These are phyloP conservation scores for Talaromyces sp. DNA, from an alignment of 2,329 filamentous ascomycete genomes.

Conservation along the genomic window DNA sequence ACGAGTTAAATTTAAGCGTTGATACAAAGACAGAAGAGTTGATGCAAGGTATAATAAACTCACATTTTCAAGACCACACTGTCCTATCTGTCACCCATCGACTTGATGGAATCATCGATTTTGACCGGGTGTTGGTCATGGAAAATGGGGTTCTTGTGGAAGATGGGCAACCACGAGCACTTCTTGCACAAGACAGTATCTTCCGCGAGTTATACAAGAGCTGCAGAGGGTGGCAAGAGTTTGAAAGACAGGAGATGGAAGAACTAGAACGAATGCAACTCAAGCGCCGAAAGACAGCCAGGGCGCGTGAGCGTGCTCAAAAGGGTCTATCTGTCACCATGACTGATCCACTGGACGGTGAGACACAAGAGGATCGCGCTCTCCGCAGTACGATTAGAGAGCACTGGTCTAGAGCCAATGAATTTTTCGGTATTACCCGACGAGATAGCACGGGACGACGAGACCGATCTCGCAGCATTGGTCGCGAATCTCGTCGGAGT, in stretches of 20 bases:
- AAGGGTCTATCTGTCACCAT: neutral
- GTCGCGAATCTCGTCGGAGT: neutral
- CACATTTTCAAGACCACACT: conserved; percentile 58
- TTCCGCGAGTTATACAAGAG: neutral
- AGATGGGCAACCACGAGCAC: neutral
- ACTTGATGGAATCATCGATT: conserved; percentile 67
- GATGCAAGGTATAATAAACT: conserved; percentile 65
- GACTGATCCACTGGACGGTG: neutral
- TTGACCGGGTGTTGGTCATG: conserved; percentile 65
- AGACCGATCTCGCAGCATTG: neutral
- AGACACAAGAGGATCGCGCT: neutral
- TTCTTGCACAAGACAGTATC: neutral
- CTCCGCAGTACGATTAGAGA: neutral
- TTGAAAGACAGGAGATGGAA: neutral
- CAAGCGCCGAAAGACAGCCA: neutral
- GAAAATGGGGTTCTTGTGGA: conserved; percentile 5
- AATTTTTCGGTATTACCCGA: neutral
- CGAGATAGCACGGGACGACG: neutral
- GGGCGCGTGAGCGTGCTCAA: neutral
- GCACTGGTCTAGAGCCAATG: neutral
- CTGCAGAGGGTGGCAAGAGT: neutral
- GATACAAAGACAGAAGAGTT: conserved; percentile 67
- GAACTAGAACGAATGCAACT: neutral
- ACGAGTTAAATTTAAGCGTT: conserved; percentile 69
- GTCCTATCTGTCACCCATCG: conserved; percentile 68